phyloP scores from a whole-genome alignment of 1,284 basidiomycete genomes.

The Tilletia horrida region DNA sequence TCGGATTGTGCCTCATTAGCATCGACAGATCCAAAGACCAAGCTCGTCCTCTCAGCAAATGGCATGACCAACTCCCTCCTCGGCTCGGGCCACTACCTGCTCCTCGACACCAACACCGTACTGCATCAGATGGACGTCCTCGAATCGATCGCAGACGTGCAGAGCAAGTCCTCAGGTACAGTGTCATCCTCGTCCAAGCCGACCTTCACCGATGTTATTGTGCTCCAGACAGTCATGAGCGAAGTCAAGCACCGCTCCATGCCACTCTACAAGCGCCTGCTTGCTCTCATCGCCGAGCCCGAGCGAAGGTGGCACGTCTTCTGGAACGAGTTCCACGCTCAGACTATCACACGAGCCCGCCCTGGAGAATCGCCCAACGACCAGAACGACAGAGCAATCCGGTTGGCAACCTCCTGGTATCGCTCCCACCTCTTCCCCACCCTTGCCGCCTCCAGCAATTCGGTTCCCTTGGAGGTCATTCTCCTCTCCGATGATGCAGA shows the following conservation, averaged over 20 bases:
- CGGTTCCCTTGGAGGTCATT: constrained; percentile 39
- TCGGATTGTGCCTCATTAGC: constrained; percentile 58
- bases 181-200: constrained; percentile 15
- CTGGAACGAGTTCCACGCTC: constrained; percentile 44
- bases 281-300: constrained; percentile 47
- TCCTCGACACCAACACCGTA: constrained; percentile 95
- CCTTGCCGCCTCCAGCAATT: constrained; percentile 29
- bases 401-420: constrained; percentile 48
- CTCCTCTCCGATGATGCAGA: constrained; percentile 74
- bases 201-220: constrained; percentile 59
- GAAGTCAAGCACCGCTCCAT: constrained; percentile 93
- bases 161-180: background rate
- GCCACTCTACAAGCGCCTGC: constrained; percentile 73
- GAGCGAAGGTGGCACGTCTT: constrained; percentile 50
- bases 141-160: constrained; percentile 22
- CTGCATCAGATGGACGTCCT: constrained; percentile 63
- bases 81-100: constrained; percentile 65
- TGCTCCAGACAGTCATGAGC: constrained; percentile 91
- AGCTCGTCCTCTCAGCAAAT: constrained; percentile 35
- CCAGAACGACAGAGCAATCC: constrained; percentile 51
- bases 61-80: constrained; percentile 35
- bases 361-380: constrained; percentile 51
- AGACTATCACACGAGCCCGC: constrained; percentile 36
- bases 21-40: constrained; percentile 48
- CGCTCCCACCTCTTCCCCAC: constrained; percentile 34